Evolutionary conservation across 768 basidiomycete genomes (phyloP).

Genomic region (Gelatoporia subvermispora): DNA sequence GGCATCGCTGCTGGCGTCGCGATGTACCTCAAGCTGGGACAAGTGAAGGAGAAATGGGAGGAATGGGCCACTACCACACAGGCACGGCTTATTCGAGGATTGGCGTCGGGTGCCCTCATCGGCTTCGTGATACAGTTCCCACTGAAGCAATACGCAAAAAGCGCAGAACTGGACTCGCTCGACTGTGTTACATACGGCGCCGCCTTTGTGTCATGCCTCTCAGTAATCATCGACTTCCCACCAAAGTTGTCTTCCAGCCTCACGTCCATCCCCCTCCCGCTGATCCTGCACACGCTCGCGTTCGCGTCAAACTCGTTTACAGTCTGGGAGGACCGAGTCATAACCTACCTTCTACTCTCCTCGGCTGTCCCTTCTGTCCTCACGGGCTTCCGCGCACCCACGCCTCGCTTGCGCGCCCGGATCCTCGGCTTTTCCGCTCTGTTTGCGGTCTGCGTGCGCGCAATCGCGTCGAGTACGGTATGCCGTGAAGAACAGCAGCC

Average conservation of each 20-base stretch:
- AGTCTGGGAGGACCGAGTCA: slow-evolving; percentile 92
- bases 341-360: slow-evolving; percentile 67
- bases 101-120: slow-evolving; percentile 19
- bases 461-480: slow-evolving; percentile 79
- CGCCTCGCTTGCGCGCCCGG: slow-evolving; percentile 61
- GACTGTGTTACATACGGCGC: slow-evolving; percentile 48
- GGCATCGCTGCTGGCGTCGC: slow-evolving; percentile 51
- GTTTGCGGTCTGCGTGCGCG: slow-evolving; percentile 62
- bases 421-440: slow-evolving; percentile 69
- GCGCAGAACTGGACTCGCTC: slow-evolving; percentile 37
- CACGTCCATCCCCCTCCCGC: slow-evolving; percentile 36
- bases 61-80: slow-evolving; percentile 28
- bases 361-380: slow-evolving; percentile 59
- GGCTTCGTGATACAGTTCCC: slow-evolving; percentile 30
- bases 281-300: slow-evolving; percentile 63
- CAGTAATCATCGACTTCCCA: slow-evolving; percentile 38
- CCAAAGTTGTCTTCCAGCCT: slow-evolving; percentile 24
- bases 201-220: slow-evolving; percentile 41
- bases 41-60: slow-evolving; percentile 36
- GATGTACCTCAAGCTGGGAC: slow-evolving; percentile 46
- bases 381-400: slow-evolving; percentile 64
- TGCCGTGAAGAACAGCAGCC: slow-evolving; percentile 95
- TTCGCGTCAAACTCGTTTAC: slow-evolving; percentile 95
- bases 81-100: slow-evolving; percentile 11
- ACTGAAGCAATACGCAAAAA: slow-evolving; percentile 33